A percentile compares a stretch with the other conserved stretches of the same genome.
Evolutionary conservation across 306 rosid species (phyloP).

Genomic region (Fagus sylvatica): DNA sequence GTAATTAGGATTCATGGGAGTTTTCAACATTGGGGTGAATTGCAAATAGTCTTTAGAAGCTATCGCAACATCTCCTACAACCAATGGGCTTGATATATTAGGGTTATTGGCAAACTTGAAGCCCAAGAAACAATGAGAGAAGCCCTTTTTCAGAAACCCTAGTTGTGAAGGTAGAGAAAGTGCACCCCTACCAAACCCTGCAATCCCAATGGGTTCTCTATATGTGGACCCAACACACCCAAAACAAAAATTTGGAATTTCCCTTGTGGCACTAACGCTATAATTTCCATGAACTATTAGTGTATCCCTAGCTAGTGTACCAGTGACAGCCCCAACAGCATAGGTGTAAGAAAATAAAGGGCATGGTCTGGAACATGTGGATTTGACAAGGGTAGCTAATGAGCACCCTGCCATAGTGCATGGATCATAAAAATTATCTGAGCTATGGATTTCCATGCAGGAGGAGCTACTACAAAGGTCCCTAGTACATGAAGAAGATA

Average conservation of each 20-base stretch:
- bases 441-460: conserved; percentile 50
- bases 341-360: conserved; percentile 59
- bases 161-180: conserved; percentile 56
- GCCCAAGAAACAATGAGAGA: conserved; percentile 55
- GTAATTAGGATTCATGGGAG: conserved; percentile 42
- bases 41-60: conserved; percentile 38
- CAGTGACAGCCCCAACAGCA: conserved; percentile 45
- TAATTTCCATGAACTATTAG: conserved; percentile 35
- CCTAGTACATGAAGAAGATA: conserved; percentile 44
- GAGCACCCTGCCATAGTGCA: conserved; percentile 58
- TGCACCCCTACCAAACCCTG: conserved; percentile 53
- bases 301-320: conserved; percentile 39
- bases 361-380: conserved; percentile 50
- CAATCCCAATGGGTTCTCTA: conserved; percentile 57
- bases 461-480: conserved; percentile 46
- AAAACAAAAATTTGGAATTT: conserved; percentile 44
- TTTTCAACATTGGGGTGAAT: conserved; percentile 57
- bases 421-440: conserved; percentile 41
- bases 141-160: conserved; percentile 47
- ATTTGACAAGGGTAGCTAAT: conserved; percentile 32
- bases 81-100: conserved; percentile 50
- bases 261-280: conserved; percentile 19
- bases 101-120: conserved; percentile 62
- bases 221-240: conserved; percentile 52
- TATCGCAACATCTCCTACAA: conserved; percentile 42